Evolutionary conservation across 257 asterid species (phyloP).

Genomic region (Eustoma russellianum): DNA sequence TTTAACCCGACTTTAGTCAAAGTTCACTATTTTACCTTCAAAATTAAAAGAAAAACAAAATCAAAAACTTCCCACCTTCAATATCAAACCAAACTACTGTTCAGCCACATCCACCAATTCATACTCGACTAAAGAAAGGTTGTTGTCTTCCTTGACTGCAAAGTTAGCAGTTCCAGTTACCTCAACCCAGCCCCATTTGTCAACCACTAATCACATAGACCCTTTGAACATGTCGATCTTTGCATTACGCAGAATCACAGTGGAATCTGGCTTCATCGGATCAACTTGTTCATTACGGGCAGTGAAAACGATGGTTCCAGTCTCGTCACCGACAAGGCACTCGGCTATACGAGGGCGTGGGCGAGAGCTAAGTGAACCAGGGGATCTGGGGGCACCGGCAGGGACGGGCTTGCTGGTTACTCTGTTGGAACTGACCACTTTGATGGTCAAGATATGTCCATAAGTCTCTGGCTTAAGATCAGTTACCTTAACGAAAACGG

Average conservation of each 20-base stretch:
- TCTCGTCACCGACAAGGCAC: constrained; percentile 36
- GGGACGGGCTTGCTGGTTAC: constrained; percentile 20
- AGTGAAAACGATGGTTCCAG: constrained; percentile 27
- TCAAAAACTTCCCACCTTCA: too few relatives aligned
- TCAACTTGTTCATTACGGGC: constrained; percentile 40
- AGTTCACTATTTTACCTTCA: too few relatives aligned
- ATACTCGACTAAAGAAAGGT: constrained; percentile 32
- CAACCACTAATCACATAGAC: constrained; percentile 38
- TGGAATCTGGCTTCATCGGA: constrained; percentile 23
- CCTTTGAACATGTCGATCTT: constrained; percentile 40
- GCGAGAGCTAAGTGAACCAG: constrained; percentile 19
- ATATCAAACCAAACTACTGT: constrained; percentile 4
- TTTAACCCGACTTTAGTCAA: too few relatives aligned
- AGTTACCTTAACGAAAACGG: constrained; percentile 33
- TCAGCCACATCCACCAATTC: constrained; percentile 31
- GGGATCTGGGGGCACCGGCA: constrained; percentile 12
- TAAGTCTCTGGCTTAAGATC: constrained; percentile 33
- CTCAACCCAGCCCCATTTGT: constrained; percentile 40
- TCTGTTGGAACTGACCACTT: constrained; percentile 26
- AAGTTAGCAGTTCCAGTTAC: constrained; percentile 28
- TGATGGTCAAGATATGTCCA: constrained; percentile 34
- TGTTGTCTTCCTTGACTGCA: constrained; percentile 26
- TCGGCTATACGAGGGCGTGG: constrained; percentile 23
- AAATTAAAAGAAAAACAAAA: too few relatives aligned
- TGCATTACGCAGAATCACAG: constrained; percentile 30